Base-by-base conservation (phyloP, 768 basidiomycete genomes). In the Agrocybe pediades region DNA sequence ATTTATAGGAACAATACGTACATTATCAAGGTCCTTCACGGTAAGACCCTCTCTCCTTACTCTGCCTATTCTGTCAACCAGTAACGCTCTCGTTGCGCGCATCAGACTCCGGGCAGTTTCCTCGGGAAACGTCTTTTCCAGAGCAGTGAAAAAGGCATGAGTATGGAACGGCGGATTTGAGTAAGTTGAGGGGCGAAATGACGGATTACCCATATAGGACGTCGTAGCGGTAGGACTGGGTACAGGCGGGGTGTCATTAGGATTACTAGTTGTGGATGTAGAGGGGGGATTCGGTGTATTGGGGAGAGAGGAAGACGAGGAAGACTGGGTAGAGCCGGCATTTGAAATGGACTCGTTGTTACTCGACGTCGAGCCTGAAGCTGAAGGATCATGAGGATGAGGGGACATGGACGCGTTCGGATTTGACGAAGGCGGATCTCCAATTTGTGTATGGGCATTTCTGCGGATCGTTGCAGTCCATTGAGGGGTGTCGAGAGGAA, bases 91-190 rank as follows among this genome's bases (percentile, higher is more conserved):
- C 9, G 88, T 91, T 2, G 90, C 92, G 2, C 87, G 83, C 92
- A 92, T 94, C 49, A 94, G 80, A 63, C 84, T 85, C 36, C 82
- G 82, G 11, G 92, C 90, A 0, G 87, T 86, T 2, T 81, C 79
- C 0, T 85, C 84, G 0, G 90, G 82, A 63, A 94, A 93, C 0
- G 85, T 84, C 67, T 78, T 82, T 60, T 92, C 88, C 42, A 94
- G 74, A 1, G 79, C 85, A 20, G 65, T 63, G 57, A 91, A 87
- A 73, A 94, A 92, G 2, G 78, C 74, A 69, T 94, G 87, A 1
- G 92, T 94, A 62, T 94, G 80, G 65, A 94, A 94, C 0, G 92
- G 92, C 7, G 91, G 90, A 27, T 78, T 80, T 15, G 81, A 68
- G 66, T 88, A 87, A 13, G 75, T 69, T 69, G 72, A 47, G 65